Evolutionary conservation across 805 yeast species (phyloP).

Genomic region (Hanseniaspora pseudoguilliermondii): DNA sequence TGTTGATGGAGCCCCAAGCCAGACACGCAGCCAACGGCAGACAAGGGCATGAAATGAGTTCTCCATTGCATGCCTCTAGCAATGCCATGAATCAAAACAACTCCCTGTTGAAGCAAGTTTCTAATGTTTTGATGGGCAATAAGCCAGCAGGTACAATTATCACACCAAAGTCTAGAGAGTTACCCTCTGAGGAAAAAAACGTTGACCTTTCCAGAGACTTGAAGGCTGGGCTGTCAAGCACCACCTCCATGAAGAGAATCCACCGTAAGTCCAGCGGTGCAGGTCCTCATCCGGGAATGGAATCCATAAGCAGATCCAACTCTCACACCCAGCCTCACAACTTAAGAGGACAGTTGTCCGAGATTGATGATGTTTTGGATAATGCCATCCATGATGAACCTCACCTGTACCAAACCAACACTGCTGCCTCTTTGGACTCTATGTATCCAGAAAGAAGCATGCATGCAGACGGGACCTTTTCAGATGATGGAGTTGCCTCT

Average conservation of each 20-base stretch:
- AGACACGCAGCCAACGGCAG: neutral
- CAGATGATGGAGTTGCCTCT: slow-evolving; percentile 15
- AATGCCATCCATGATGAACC: neutral
- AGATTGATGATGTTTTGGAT: slow-evolving; percentile 9
- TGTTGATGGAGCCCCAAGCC: slow-evolving; percentile 1
- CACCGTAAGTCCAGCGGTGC: slow-evolving; percentile 18
- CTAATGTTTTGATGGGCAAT: slow-evolving; percentile 1
- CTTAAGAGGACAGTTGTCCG: neutral
- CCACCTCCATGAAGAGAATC: slow-evolving; percentile 27
- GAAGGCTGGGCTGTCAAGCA: slow-evolving; percentile 16
- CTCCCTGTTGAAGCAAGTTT: slow-evolving; percentile 9
- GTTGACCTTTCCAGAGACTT: slow-evolving; percentile 24
- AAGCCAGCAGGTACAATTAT: slow-evolving; percentile 20
- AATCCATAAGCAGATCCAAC: neutral
- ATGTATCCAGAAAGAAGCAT: slow-evolving; percentile 9
- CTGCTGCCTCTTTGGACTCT: slow-evolving; percentile 14
- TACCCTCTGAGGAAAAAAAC: slow-evolving; percentile 22
- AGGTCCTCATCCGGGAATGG: neutral
- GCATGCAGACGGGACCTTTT: slow-evolving; percentile 14
- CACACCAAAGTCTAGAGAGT: slow-evolving; percentile 26
- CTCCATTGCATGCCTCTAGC: neutral
- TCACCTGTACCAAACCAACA: neutral
- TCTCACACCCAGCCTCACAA: neutral
- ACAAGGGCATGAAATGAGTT: neutral
- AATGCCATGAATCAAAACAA: neutral